phyloP scores from a whole-genome alignment of 495 filamentous ascomycete species.

The Evernia prunastri region DNA sequence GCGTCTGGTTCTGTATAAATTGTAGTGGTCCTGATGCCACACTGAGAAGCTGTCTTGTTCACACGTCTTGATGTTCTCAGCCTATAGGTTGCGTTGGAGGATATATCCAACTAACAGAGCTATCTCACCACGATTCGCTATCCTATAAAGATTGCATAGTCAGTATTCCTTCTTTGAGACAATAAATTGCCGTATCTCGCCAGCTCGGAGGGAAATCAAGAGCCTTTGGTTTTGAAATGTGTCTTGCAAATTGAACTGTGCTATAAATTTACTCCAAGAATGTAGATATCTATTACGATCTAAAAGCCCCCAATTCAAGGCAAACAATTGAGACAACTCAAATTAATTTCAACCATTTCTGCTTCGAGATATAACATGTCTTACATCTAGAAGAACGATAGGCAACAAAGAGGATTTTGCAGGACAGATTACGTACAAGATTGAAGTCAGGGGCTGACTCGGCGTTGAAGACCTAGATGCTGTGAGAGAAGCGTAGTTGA shows the following conservation, averaged over 20 bases:
- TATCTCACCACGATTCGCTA: slow-evolving; percentile 96
- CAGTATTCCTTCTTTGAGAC: not conserved
- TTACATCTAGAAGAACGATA: not conserved
- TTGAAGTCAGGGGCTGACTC: slow-evolving; percentile 58
- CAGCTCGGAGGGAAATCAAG: not conserved
- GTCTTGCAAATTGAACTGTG: not conserved
- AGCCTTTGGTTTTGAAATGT: not conserved
- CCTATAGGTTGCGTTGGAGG: not conserved
- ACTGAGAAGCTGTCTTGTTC: slow-evolving; percentile 71
- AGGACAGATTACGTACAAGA: not conserved
- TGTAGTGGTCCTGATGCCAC: slow-evolving; percentile 90
- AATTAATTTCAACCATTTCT: not conserved
- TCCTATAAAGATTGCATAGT: slow-evolving; percentile 66
- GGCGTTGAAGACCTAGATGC: slow-evolving; percentile 1
- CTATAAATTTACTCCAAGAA: not conserved
- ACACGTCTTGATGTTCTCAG: slow-evolving; percentile 53
- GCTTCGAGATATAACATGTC: not conserved
- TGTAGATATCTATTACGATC: no score
- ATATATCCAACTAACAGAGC: slow-evolving; percentile 53
- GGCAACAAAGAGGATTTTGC: not conserved
- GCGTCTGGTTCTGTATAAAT: slow-evolving; percentile 93
- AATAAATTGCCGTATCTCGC: not conserved
- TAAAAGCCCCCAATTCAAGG: no score
- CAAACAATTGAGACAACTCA: not conserved
- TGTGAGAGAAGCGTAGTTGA: not conserved